phyloP scores from a whole-genome alignment of 805 yeast species.

The Candida insectorum region DNA sequence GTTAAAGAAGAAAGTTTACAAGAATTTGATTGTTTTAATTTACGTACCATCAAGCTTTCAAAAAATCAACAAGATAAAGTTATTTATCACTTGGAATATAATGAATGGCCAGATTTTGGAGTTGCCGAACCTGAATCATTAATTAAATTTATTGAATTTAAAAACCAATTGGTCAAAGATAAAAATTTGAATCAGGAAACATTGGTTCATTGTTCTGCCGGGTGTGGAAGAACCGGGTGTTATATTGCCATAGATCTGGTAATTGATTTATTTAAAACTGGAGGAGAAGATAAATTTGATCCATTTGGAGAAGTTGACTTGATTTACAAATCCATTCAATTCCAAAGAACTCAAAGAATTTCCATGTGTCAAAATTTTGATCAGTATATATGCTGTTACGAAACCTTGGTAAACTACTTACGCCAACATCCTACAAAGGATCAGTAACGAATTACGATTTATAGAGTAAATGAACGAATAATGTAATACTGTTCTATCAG shows the following conservation, averaged over 20 bases:
- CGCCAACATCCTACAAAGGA: too few relatives aligned
- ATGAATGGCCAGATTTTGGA: slow-evolving; percentile 48
- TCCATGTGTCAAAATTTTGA: slow-evolving; percentile 83
- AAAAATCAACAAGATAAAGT: slow-evolving; percentile 9
- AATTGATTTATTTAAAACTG: slow-evolving; percentile 19
- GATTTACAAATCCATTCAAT: slow-evolving; percentile 59
- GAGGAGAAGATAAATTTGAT: slow-evolving; percentile 6
- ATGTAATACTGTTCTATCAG: too few relatives aligned
- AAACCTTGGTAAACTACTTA: slow-evolving; percentile 38
- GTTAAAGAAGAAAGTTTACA: slow-evolving; percentile 10
- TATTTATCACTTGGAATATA: slow-evolving; percentile 38
- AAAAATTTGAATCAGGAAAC: slow-evolving; percentile 11
- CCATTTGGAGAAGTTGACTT: slow-evolving; percentile 44
- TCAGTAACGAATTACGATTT: too few relatives aligned
- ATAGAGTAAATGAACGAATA: slow-evolving; percentile 11
- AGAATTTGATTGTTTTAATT: slow-evolving; percentile 13
- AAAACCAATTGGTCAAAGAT: slow-evolving; percentile 21
- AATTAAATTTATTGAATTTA: slow-evolving; percentile 28
- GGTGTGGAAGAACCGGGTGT: slow-evolving; percentile 58
- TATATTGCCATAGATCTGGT: slow-evolving; percentile 46
- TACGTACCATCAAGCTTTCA: slow-evolving; percentile 12
- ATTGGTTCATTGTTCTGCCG: slow-evolving; percentile 57
- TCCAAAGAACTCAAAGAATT: slow-evolving; percentile 68
- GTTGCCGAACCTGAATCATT: slow-evolving; percentile 34
- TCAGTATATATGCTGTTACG: slow-evolving; percentile 74